Percentiles rank a stretch among this genome's conserved stretches.
Conservation (phyloP, 1,284 basidiomycete genomes). For the Naganishia sp. region DNA sequence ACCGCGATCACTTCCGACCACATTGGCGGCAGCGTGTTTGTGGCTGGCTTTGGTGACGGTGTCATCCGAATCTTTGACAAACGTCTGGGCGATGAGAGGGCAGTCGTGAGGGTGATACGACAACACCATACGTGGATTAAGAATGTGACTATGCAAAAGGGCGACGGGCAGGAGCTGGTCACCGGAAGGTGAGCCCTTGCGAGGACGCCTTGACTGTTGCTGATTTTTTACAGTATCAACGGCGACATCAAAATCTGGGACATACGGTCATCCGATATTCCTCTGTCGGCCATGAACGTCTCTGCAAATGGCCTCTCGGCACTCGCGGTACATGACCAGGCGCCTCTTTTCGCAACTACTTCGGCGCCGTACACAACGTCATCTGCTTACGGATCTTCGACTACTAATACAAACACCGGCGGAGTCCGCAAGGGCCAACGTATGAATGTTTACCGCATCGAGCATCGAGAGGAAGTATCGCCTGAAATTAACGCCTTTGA, state of each 20-base stretch:
- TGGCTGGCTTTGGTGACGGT: conserved; percentile 92
- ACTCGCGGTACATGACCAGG: conserved; percentile 83
- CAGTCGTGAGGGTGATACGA: conserved; percentile 39
- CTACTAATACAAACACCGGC: conserved; percentile 36
- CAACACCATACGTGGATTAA: conserved; percentile 91
- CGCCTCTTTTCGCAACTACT: conserved; percentile 75
- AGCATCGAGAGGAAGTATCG: conserved; percentile 39
- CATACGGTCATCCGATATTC: conserved; percentile 67
- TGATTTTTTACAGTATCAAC: conserved; percentile 64
- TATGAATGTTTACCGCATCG: conserved; percentile 51
- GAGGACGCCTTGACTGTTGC: background rate
- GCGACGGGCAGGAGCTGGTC: conserved; percentile 70
- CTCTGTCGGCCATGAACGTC: conserved; percentile 67
- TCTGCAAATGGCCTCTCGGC: conserved; percentile 74
- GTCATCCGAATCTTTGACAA: conserved; percentile 88
- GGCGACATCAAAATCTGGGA: conserved; percentile 95
- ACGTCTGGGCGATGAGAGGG: conserved; percentile 66
- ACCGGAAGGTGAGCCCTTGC: conserved; percentile 72
- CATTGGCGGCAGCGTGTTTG: conserved; percentile 75
- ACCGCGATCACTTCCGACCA: conserved; percentile 81
- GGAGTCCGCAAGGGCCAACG: conserved; percentile 42
- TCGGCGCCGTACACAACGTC: conserved; percentile 28
- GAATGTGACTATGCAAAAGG: conserved; percentile 82
- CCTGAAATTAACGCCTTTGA: conserved; percentile 38
- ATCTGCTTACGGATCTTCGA: conserved; percentile 5